Base-by-base conservation (phyloP, 345 rosid species). In the Syzygium aromaticum region DNA sequence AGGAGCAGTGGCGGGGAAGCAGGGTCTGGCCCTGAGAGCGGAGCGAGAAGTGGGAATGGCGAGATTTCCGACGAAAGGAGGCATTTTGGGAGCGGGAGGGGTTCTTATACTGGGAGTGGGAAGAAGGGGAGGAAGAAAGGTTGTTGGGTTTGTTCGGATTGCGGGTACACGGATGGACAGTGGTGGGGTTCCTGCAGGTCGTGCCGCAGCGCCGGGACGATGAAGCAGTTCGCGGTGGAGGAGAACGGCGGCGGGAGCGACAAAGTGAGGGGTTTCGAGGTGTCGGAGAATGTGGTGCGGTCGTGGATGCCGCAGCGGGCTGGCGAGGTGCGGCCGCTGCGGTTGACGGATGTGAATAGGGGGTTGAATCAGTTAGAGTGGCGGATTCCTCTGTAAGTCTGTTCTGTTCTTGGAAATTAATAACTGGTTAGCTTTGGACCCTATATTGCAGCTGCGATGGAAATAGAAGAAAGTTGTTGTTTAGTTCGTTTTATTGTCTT, bases 121-220 rank as follows among this genome's bases (percentile, higher is more conserved):
- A 95, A 92, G 89, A 93, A 93, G 33, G 91, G 93, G 90, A 90
- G 87, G 87, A 87, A 33, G 67, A 93, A 88, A 85, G 84, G 57
- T 38, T 86, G 57, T 57, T 97, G 95, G 94, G 99, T 97, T 67
- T 97, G 98, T 86, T 89, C 90, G n/a, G 84, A 85, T 63, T 97
- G 99, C 84, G 99, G 98, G n/a, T 67, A 90, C 64, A 53, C 94
- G 14, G 95, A 94, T 0, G 98, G 95, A 15, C 98, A 97, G 89
- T 97, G 99, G 99, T 95, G 99, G 99, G 99, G 98, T 3, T 85
- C 86, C 84, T 97, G 99, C 87, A 94, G 94, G 51, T 27, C 89
- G 19, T 96, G 99, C 52, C 57, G 88, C 6, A 59, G 49, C 43
- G 93, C 89, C 4, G 99, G 97, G 87, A 92, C 98, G 14, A 85